Conservation (phyloP, 2,329 filamentous ascomycete species). For the Aspergillus glaucus region DNA sequence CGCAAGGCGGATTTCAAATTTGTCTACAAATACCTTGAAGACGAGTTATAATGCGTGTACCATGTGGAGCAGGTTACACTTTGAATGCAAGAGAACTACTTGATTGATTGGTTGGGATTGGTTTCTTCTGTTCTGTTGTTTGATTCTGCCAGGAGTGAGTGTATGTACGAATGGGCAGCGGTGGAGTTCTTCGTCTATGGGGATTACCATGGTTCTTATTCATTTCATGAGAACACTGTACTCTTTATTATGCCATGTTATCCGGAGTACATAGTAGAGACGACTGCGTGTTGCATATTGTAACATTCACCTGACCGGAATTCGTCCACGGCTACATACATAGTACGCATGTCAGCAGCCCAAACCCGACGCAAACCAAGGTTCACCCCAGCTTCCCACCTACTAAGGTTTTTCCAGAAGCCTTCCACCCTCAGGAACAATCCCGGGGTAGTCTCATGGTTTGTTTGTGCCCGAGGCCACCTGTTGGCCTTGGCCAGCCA, state of each 20-base stretch:
- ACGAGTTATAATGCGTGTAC: constrained; percentile 60
- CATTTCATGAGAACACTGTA: not conserved
- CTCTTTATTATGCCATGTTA: not conserved
- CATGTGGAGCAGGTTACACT: constrained; percentile 1
- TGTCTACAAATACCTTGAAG: constrained; percentile 94
- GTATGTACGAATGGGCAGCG: constrained; percentile 26
- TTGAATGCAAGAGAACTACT: not conserved
- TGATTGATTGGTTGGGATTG: constrained; percentile 4
- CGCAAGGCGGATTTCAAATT: constrained; percentile 98
- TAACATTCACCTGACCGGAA: not conserved
- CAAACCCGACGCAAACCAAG: not conserved
- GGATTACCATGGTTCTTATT: not conserved
- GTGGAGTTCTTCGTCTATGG: constrained; percentile 18
- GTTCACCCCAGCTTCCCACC: not conserved
- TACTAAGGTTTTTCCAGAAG: not conserved
- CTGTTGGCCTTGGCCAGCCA: too few species aligned
- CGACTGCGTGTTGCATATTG: not conserved
- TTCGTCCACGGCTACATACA: not conserved
- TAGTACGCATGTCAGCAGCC: not conserved
- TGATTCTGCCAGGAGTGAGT: constrained; percentile 20
- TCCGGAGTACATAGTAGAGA: too few species aligned
- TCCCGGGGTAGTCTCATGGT: not conserved
- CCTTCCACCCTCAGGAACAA: not conserved
- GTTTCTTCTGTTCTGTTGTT: constrained; percentile 1
- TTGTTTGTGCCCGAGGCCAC: not conserved